Conservation (phyloP, 257 asterid genomes). For the Solanum ahanhuiri region DNA sequence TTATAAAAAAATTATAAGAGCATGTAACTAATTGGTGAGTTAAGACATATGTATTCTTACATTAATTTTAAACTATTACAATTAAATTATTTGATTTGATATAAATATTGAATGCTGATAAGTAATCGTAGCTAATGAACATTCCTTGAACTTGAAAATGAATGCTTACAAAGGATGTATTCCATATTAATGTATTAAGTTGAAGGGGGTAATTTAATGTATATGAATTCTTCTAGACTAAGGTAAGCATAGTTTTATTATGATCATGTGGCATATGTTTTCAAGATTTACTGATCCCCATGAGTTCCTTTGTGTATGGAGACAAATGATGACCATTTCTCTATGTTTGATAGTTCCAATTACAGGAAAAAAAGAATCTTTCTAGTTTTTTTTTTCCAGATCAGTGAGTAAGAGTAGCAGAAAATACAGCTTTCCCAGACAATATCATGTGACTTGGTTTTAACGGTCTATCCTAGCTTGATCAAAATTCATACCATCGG, state of each 20-base stretch:
- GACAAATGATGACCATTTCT: slow-evolving; percentile 1
- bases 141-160: neutral
- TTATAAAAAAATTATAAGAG: too few species aligned
- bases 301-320: slow-evolving; percentile 4
- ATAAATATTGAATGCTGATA: neutral
- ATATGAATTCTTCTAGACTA: neutral
- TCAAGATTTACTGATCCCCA: slow-evolving; percentile 15
- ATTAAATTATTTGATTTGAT: neutral
- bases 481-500: neutral
- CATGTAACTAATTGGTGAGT: neutral
- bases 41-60: neutral
- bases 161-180: neutral
- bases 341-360: slow-evolving; percentile 9
- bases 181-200: neutral
- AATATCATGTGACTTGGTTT: slow-evolving; percentile 13
- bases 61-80: too few species aligned
- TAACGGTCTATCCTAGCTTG: neutral
- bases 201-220: neutral
- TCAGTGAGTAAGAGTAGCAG: neutral
- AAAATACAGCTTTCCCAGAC: slow-evolving; percentile 14
- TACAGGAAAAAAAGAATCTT: slow-evolving; percentile 15
- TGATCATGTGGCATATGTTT: neutral
- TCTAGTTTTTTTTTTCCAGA: neutral
- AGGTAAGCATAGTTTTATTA: neutral
- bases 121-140: neutral